Evolutionary conservation across 2,329 filamentous ascomycete genomes (phyloP), one percentile per base, ranked within the genome.

Genomic region (Parastagonospora nodorum): DNA sequence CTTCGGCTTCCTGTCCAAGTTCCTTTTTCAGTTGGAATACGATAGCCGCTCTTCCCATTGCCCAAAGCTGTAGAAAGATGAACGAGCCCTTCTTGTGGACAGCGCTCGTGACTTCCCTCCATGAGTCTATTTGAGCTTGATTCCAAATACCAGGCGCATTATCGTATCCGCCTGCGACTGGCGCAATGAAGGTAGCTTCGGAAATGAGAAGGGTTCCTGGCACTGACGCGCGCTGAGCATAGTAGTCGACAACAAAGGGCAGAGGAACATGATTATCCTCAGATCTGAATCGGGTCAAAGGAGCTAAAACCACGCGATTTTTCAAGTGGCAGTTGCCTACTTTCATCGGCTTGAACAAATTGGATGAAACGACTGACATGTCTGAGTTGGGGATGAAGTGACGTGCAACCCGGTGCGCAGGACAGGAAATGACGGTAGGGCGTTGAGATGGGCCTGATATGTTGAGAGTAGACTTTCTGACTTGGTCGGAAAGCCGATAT

Each of bases 51-150:
- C 65, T 56, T 6, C 73, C 47, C 5, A 74, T 56, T 5, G 64
- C 53, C 75, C 82, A 87, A 0, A 88, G 75, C 63, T 88, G 86
- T 5, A 77, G 69, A 68, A 77, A 87, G 41, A 88, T 84, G 57
- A 75, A 80, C 11, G 77, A 79, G 2, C 80, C 81, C 57, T 83
- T 84, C 8, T 72, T 75, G 63, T 89, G 86, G 0, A 88, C 82
- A 1, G 79, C 80, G 27, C 82, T 76, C 2, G 80, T 83, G 28
- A 88, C 72, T 8, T 78, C 68, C 52, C 78, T 82, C 86, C 86
- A 89, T 0, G 74, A 80, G 1, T 70, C 74, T 36, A 85, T 42
- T 16, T 64, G 60, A 1, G 35, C 48, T 0, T 77, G 66, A 9
- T 64, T 79, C 62, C 75, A 85, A 57, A 85, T 82, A n/a, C 86